Evolutionary conservation across 345 rosid genomes (phyloP).

Genomic region (Eucalyptus rudis): DNA sequence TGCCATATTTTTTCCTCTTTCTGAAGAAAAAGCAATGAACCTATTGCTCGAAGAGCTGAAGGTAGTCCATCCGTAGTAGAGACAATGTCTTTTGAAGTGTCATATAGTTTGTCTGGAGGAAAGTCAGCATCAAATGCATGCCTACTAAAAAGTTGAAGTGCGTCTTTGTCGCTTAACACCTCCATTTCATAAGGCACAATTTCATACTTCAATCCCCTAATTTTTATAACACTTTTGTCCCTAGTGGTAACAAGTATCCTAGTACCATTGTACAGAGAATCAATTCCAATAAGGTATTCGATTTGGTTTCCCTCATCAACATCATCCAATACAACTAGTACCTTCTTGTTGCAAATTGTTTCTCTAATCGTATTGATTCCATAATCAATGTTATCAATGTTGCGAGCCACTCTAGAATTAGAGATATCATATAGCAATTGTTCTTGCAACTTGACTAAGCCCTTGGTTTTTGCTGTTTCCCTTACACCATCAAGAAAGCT

Average conservation of each 20-base stretch:
- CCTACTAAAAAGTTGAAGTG: background rate
- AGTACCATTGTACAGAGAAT: background rate
- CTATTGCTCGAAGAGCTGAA: background rate
- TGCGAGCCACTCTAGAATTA: too few species aligned
- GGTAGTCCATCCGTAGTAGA: background rate
- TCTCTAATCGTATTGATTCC: too few species aligned
- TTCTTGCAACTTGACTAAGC: background rate
- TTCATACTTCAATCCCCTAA: background rate
- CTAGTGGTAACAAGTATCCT: background rate
- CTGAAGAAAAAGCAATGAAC: background rate
- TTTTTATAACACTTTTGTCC: background rate
- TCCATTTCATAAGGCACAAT: background rate
- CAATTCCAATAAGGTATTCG: background rate
- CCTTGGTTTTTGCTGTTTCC: background rate
- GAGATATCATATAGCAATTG: background rate
- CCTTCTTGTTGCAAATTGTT: background rate
- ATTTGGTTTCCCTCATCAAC: background rate
- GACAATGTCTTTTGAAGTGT: background rate
- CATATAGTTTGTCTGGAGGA: background rate
- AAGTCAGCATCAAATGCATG: background rate
- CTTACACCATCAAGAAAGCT: background rate
- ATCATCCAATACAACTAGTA: background rate
- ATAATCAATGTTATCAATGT: too few species aligned
- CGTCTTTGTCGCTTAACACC: background rate
- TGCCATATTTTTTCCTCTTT: background rate